phyloP scores from a whole-genome alignment of 768 basidiomycete species.

The Collybia sp. region DNA sequence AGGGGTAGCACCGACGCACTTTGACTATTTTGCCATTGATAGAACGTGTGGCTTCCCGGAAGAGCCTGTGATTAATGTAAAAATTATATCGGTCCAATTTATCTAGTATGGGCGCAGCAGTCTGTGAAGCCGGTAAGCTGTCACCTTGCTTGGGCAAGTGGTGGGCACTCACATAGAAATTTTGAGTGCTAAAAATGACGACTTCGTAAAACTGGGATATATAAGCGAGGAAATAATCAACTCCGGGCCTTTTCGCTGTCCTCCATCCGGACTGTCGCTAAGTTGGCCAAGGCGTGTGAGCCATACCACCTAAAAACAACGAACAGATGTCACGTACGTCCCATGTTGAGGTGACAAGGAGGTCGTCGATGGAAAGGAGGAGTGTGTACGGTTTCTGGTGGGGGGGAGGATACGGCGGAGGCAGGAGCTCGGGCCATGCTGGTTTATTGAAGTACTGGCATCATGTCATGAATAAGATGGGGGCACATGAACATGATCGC shows the following conservation, averaged over 20 bases:
- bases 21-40: slow-evolving; percentile 84
- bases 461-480: neutral
- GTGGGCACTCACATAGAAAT: slow-evolving; percentile 69
- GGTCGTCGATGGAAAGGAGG: slow-evolving; percentile 85
- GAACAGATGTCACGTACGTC: slow-evolving; percentile 60
- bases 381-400: slow-evolving; percentile 91
- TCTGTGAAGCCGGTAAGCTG: slow-evolving; percentile 41
- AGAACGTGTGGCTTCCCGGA: slow-evolving; percentile 85
- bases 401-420: slow-evolving; percentile 76
- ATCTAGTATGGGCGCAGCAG: slow-evolving; percentile 82
- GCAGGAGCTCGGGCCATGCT: slow-evolving; percentile 87
- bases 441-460: slow-evolving; percentile 89
- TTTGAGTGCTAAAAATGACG: slow-evolving; percentile 91
- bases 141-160: slow-evolving; percentile 1
- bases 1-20: slow-evolving; percentile 28
- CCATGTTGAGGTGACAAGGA: slow-evolving; percentile 91
- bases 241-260: slow-evolving; percentile 95
- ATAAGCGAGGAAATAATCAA: slow-evolving; percentile 97
- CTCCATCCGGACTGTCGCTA: slow-evolving; percentile 94
- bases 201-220: slow-evolving; percentile 98
- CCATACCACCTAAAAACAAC: neutral
- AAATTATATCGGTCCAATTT: slow-evolving; percentile 93
- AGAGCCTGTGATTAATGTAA: slow-evolving; percentile 86
- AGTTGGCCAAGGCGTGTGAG: slow-evolving; percentile 1
- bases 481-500: neutral